Base-by-base conservation (phyloP, 2,329 filamentous ascomycete genomes). In the Leptosphaerulina australis region DNA sequence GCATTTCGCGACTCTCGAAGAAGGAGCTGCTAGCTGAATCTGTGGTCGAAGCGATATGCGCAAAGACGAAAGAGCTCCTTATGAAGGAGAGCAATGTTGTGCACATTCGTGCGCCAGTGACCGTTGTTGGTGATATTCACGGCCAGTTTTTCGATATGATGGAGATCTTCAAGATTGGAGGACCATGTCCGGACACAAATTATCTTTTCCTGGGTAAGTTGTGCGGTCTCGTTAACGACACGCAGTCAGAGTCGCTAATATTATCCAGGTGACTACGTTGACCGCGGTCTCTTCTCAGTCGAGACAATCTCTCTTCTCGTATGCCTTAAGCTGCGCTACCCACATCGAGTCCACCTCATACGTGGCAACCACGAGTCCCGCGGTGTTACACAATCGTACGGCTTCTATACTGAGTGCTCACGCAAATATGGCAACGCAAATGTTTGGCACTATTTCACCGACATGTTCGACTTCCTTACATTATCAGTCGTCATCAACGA, bases 1-100 rank as follows among this genome's bases (percentile, higher is more conserved):
- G 94, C 78, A 97, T 99, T 77, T 86, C 90, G 72, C 88, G 93
- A 62, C 84, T 99, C 44, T 97, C 97, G 78, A 93, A 94, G 72
- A 97, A 96, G 74, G 94, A 97, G 75, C 84, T 99, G 53, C 85
- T 99, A 51, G 92, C 94, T 67, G 94, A 99, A 77, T 96, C 93
- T 31, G 92, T 99, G 61, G 93, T 99, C 75, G 94, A 99, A 79
- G 94, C 94, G 68, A 93, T 99, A 85, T 99, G 94, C 79, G 92
- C 94, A 74, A 99, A 99, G 76, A 94, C 95, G 17, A 99, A 99
- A 73, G 94, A 99, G 79, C 82, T 99, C 64, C 83, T 99, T 63
- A 99, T 99, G 94, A 93, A 95, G 72, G 94, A 99, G 84, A 97
- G 93, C 83, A 99, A 99, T 77, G 94, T 99, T 56, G 94, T 99